These are phyloP conservation scores for Pestalotiopsis sp. DNA, from an alignment of 2,329 filamentous ascomycete species.

Conservation along the genomic window DNA sequence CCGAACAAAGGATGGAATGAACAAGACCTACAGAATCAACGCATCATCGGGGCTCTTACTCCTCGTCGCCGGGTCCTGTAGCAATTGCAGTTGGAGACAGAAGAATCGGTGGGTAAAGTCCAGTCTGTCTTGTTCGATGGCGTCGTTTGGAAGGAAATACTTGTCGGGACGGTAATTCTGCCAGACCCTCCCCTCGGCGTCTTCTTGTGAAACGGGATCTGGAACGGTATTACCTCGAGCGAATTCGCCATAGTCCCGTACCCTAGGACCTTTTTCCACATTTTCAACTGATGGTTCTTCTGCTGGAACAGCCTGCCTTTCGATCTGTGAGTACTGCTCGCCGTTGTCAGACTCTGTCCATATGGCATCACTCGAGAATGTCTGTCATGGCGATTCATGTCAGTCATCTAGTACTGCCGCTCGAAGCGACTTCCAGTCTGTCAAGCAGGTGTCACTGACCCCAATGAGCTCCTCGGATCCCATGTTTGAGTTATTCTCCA, in stretches of 20 bases:
- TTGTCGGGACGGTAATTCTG: conserved; percentile 6
- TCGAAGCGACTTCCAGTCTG: too few species aligned
- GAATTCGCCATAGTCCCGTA: background rate
- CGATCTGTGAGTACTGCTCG: too few species aligned
- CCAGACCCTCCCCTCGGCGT: conserved; percentile 1
- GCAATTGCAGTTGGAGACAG: background rate
- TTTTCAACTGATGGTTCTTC: background rate
- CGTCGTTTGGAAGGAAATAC: conserved; percentile 9
- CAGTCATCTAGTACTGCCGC: too few species aligned
- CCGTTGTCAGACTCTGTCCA: too few species aligned
- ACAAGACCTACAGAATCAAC: background rate
- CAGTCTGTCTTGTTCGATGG: background rate
- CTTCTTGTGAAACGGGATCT: background rate
- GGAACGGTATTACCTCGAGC: background rate
- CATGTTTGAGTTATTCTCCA: too few species aligned
- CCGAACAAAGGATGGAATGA: too few species aligned
- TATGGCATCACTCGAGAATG: too few species aligned
- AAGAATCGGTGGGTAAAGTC: background rate
- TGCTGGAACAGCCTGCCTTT: too few species aligned
- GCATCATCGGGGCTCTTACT: background rate
- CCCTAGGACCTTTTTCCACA: background rate
- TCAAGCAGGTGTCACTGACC: too few species aligned
- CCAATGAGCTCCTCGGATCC: too few species aligned
- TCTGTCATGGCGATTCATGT: too few species aligned
- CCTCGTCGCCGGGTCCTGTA: background rate